phyloP scores from a whole-genome alignment of 306 rosid genomes.

The Rubus parviflorus region DNA sequence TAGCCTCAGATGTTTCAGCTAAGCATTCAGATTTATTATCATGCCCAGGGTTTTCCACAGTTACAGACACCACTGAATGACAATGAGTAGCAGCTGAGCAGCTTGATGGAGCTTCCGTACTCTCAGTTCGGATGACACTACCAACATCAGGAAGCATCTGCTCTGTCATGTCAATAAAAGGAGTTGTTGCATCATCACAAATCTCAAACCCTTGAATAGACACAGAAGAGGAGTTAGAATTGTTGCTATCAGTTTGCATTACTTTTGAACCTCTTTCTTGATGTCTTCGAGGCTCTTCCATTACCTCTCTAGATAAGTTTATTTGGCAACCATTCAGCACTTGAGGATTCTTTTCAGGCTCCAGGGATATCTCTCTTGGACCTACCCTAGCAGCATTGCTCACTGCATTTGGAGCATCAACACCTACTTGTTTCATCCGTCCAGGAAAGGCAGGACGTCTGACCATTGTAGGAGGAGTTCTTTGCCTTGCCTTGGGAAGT shows the following conservation, averaged over 20 bases:
- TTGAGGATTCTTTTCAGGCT: slow-evolving; percentile 49
- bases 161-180: slow-evolving; percentile 57
- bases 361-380: slow-evolving; percentile 48
- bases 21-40: slow-evolving; percentile 35
- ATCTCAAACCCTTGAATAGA: slow-evolving; percentile 81
- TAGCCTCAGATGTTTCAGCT: slow-evolving; percentile 33
- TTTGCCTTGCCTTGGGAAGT: slow-evolving; percentile 64
- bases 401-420: slow-evolving; percentile 53
- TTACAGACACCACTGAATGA: slow-evolving; percentile 42
- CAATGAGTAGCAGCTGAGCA: slow-evolving; percentile 37
- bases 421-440: slow-evolving; percentile 56
- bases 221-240: slow-evolving; percentile 75
- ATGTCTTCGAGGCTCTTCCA: slow-evolving; percentile 45
- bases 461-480: slow-evolving; percentile 73
- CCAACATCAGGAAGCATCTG: slow-evolving; percentile 44
- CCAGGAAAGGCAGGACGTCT: slow-evolving; percentile 62
- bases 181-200: slow-evolving; percentile 66
- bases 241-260: slow-evolving; percentile 70
- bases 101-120: slow-evolving; percentile 39
- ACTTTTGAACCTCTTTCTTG: slow-evolving; percentile 60
- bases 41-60: slow-evolving; percentile 30
- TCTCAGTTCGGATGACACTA: slow-evolving; percentile 33
- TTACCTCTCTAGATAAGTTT: slow-evolving; percentile 40
- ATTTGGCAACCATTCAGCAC: slow-evolving; percentile 44
- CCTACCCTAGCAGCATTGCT: slow-evolving; percentile 39